These are phyloP conservation scores for Pythium insidiosum DNA, from an alignment of 352 stramenopile genomes.

Conservation along the genomic window DNA sequence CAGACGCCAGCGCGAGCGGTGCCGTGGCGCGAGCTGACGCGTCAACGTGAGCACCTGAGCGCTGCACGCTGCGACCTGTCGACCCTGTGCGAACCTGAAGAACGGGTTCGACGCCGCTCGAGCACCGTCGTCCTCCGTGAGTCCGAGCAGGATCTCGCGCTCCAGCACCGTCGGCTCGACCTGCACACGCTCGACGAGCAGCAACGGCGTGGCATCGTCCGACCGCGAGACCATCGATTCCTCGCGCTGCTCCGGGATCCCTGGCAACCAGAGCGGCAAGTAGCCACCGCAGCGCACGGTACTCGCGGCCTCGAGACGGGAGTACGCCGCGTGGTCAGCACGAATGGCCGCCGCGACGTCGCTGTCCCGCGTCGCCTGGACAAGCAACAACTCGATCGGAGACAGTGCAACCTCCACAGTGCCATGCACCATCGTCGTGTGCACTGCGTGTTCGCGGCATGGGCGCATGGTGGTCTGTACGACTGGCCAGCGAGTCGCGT, in stretches of 20 bases:
- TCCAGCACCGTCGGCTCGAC: constrained; percentile 54
- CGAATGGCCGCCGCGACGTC: not conserved
- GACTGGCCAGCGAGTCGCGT: constrained; percentile 19
- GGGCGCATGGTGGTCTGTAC: constrained; percentile 19
- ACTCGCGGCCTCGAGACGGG: constrained; percentile 1
- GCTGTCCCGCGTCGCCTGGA: not conserved
- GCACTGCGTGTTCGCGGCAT: constrained; percentile 43
- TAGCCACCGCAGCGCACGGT: constrained; percentile 43
- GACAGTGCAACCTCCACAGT: constrained; percentile 37
- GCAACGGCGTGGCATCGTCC: constrained; percentile 37
- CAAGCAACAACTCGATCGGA: constrained; percentile 29
- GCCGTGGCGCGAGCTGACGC: constrained; percentile 20
- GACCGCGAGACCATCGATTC: constrained; percentile 50
- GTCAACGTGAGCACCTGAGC: constrained; percentile 36
- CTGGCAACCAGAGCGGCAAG: constrained; percentile 54
- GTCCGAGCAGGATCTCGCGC: constrained; percentile 38
- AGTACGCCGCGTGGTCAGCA: not conserved
- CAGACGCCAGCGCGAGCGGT: constrained; percentile 16
- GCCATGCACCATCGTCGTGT: constrained; percentile 30
- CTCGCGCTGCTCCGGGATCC: constrained; percentile 34
- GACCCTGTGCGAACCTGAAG: constrained; percentile 24
- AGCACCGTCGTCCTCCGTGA: not conserved
- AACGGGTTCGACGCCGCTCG: constrained; percentile 30
- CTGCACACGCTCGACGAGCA: constrained; percentile 46
- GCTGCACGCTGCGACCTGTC: constrained; percentile 25